Evolutionary conservation across 129 eudicot species (phyloP), one percentile per base, ranked within the genome.

Genomic region (Escallonia rubra): DNA sequence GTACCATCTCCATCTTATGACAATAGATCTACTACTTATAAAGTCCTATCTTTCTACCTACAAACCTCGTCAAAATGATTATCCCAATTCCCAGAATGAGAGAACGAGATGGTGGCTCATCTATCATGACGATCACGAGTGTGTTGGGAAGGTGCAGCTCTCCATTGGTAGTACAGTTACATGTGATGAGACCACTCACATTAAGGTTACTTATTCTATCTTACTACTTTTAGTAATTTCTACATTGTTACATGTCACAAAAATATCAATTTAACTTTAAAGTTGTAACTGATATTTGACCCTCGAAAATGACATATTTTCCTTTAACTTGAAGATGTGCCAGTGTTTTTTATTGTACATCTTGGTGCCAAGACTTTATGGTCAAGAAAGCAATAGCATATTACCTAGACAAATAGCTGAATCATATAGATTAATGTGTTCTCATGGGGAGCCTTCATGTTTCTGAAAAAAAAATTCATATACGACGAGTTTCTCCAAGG

Each of bases 91-190:
- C 75, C 87, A 91, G 98, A 88, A 82, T 76, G 98, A 88, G 65
- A 91, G 78, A 72, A 66, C 78, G 49, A 82, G 77, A 40, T 91
- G 98, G 98, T 91, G 98, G 98, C 87, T 89, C 8, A 78, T 91
- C 9, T 88, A 88, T 78, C 87, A 78, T 48, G 83, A 76, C 53
- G 95, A 88, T 62, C 73, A 80, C 41, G 98, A 91, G 70, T 91
- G 96, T 74, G 81, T 91, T 10, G 98, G 96, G 62, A 91, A 91
- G 78, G 79, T 82, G 71, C 95, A 88, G 66, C 89, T 91, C 69
- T 79, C 80, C 58, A 82, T 85, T 54, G 63, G 78, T 43, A 83
- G 94, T 73, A 83, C 89, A 49, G 66, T 83, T 69, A 78, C 89
- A 72, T 77, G 78, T 50, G 88, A 86, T 50, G 95, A 88, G 67